Evolutionary conservation across 139 green algal genomes (phyloP).

Genomic region (Chlamydomonas incerta): DNA sequence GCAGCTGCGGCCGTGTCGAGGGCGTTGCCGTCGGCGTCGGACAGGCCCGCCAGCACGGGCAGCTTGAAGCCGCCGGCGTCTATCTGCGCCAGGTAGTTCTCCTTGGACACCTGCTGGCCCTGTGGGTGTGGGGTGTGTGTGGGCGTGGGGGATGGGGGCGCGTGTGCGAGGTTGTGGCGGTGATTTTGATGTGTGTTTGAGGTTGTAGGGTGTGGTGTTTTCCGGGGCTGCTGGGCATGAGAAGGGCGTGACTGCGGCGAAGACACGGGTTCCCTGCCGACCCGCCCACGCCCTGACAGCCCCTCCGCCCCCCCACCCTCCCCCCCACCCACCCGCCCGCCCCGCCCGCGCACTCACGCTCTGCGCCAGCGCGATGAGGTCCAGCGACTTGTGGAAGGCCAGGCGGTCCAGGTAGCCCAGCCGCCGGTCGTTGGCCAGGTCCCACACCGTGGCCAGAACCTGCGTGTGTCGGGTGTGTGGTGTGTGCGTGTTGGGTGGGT

Average conservation of each 20-base stretch:
- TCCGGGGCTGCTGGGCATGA: too few relatives aligned
- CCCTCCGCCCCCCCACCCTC: neutral
- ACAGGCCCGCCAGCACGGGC: conserved; percentile 52
- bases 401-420: conserved; percentile 85
- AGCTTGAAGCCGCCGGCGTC: conserved; percentile 47
- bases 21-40: conserved; percentile 23
- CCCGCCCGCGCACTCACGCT: conserved; percentile 46
- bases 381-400: conserved; percentile 85
- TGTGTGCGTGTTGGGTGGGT: too few relatives aligned
- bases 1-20: conserved; percentile 11
- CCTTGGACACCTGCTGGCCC: conserved; percentile 42
- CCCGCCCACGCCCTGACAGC: neutral
- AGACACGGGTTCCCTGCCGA: too few relatives aligned
- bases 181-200: too few relatives aligned
- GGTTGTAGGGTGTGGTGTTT: too few relatives aligned
- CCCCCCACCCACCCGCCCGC: neutral
- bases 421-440: conserved; percentile 60
- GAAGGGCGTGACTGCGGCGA: too few relatives aligned
- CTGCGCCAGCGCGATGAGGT: conserved; percentile 82
- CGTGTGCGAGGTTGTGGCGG: too few relatives aligned
- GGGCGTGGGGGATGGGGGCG: too few relatives aligned
- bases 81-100: conserved; percentile 53
- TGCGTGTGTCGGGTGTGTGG: too few relatives aligned
- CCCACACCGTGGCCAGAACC: conserved; percentile 59
- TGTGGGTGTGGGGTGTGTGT: neutral